Conservation (phyloP, 1,139 yeast genomes). For the Taphrina pruni region DNA sequence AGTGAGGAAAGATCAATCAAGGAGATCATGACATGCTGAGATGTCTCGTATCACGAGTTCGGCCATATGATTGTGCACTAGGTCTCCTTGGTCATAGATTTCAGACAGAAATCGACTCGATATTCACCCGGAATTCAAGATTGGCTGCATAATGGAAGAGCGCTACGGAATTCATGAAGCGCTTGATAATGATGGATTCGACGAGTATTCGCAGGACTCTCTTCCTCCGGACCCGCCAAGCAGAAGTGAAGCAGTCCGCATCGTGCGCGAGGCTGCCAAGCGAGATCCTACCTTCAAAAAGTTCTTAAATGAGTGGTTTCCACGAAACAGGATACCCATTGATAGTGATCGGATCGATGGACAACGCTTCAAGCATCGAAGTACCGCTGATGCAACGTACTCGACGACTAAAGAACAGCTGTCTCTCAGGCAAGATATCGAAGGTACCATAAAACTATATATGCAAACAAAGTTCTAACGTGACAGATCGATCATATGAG, state of each 20-base stretch:
- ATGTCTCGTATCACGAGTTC: too few relatives aligned
- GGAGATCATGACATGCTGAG: too few relatives aligned
- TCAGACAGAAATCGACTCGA: too few relatives aligned
- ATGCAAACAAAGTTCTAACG: neutral
- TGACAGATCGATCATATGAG: neutral
- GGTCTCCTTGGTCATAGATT: too few relatives aligned
- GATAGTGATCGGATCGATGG: neutral
- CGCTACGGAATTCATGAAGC: neutral
- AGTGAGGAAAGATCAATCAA: too few relatives aligned
- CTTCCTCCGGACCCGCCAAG: slow-evolving; percentile 18
- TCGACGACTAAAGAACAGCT: neutral
- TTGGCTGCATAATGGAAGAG: too few relatives aligned
- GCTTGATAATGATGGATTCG: neutral
- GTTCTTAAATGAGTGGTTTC: slow-evolving; percentile 6
- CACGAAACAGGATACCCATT: neutral
- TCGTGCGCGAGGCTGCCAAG: slow-evolving; percentile 8
- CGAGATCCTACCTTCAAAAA: neutral
- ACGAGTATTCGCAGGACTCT: slow-evolving; percentile 3
- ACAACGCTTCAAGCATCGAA: neutral
- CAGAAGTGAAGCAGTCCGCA: neutral
- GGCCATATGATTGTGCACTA: too few relatives aligned
- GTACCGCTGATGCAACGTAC: neutral
- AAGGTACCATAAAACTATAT: neutral
- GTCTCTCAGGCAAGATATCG: neutral
- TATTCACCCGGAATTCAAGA: too few relatives aligned